Conservation (phyloP, 805 yeast genomes). For the Kazachstania bromeliacearum region DNA sequence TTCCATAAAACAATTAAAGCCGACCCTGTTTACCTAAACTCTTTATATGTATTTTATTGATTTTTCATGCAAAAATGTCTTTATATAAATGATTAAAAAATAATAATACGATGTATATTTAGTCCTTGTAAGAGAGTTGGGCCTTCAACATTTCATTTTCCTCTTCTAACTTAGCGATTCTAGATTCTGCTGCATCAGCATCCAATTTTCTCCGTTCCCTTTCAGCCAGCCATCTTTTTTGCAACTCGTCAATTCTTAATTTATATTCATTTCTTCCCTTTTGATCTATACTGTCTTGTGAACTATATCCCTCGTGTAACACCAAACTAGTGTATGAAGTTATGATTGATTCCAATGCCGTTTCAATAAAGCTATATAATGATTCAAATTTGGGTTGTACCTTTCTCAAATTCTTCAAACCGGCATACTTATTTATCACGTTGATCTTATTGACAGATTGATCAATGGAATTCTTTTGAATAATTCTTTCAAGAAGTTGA, state of each 20-base stretch:
- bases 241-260: slow-evolving; percentile 51
- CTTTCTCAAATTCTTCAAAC: slow-evolving; percentile 18
- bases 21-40: too few relatives aligned
- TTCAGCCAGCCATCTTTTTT: slow-evolving; percentile 59
- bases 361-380: slow-evolving; percentile 44
- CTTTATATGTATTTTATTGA: too few relatives aligned
- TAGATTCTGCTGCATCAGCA: slow-evolving; percentile 41
- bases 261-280: slow-evolving; percentile 6
- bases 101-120: too few relatives aligned
- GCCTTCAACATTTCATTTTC: slow-evolving; percentile 40
- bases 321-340: slow-evolving; percentile 40
- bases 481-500: slow-evolving; percentile 40
- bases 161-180: slow-evolving; percentile 44
- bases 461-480: slow-evolving; percentile 49
- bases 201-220: slow-evolving; percentile 61
- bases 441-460: slow-evolving; percentile 48
- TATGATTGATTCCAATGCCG: slow-evolving; percentile 51
- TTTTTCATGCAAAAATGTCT: too few relatives aligned
- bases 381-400: slow-evolving; percentile 33
- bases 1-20: too few relatives aligned
- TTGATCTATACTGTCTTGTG: slow-evolving; percentile 7
- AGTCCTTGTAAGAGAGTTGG: too few relatives aligned
- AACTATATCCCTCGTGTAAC: too few relatives aligned
- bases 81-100: too few relatives aligned
- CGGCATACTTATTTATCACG: slow-evolving; percentile 24